A percentile compares a stretch with the other conserved stretches of the same genome.
phyloP scores from a whole-genome alignment of 495 filamentous ascomycete genomes.

The Schizothecium vesticola region DNA sequence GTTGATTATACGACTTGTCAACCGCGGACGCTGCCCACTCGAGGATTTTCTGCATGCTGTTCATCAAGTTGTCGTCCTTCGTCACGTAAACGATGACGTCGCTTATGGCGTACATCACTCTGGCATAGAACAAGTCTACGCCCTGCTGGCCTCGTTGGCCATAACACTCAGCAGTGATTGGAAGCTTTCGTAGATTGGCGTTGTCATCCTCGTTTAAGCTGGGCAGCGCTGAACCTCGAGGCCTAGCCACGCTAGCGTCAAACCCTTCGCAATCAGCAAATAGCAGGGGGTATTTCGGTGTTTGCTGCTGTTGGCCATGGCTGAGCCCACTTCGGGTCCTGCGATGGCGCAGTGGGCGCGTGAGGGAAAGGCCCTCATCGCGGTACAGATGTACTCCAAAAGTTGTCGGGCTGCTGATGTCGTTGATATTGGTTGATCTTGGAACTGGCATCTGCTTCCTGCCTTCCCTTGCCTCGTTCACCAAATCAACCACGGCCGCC shows the following conservation, averaged over 20 bases:
- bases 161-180: constrained; percentile 1
- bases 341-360: background rate
- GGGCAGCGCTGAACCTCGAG: background rate
- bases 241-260: background rate
- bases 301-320: background rate
- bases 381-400: background rate
- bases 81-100: constrained; percentile 7
- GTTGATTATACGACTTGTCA: constrained; percentile 7
- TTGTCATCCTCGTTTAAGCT: background rate
- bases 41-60: constrained; percentile 1
- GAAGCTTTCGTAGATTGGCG: background rate
- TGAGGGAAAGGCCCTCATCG: background rate
- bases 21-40: constrained; percentile 6
- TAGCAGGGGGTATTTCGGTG: constrained; percentile 3
- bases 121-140: constrained; percentile 5
- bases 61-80: constrained; percentile 4
- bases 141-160: background rate
- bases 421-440: background rate
- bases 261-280: constrained; percentile 7
- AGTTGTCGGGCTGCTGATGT: background rate
- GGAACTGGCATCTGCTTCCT: background rate
- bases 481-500: background rate
- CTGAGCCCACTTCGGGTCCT: background rate
- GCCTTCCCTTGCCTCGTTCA: background rate
- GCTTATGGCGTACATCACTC: constrained; percentile 5